Conservation (phyloP, 768 basidiomycete species). For the Mycena crocata region DNA sequence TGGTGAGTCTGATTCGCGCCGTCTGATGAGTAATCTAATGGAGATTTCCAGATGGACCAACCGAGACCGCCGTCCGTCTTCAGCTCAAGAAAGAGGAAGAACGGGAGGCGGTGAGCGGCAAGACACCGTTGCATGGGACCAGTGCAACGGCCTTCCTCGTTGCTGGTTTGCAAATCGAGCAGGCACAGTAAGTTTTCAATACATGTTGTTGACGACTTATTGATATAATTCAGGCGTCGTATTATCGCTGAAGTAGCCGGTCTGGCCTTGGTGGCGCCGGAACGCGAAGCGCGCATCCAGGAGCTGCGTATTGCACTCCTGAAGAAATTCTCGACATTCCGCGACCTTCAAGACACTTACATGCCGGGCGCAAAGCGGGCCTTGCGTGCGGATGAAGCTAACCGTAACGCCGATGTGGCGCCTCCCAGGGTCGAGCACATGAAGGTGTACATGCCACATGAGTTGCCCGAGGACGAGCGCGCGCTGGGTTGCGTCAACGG, state of each 20-base stretch:
- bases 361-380: conserved; percentile 15
- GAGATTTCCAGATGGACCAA: neutral
- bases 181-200: conserved; percentile 25
- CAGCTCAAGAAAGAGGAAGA: neutral
- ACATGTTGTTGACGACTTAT: too few species aligned
- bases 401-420: neutral
- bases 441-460: conserved; percentile 12
- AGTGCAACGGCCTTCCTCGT: conserved; percentile 13
- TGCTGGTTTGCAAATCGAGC: conserved; percentile 24
- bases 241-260: conserved; percentile 1
- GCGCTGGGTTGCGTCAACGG: too few species aligned
- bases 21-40: too few species aligned
- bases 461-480: too few species aligned
- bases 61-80: neutral
- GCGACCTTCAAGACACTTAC: conserved; percentile 3
- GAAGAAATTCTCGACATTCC: conserved; percentile 15
- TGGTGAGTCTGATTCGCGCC: neutral
- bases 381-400: conserved; percentile 9
- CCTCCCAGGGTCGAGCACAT: neutral
- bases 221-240: neutral
- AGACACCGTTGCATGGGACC: neutral
- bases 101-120: neutral
- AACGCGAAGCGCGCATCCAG: conserved; percentile 10
- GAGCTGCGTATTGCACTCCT: conserved; percentile 10
- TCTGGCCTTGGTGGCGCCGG: neutral